Conservation (phyloP, 805 yeast species). For the Yamadazyma laniorum region DNA sequence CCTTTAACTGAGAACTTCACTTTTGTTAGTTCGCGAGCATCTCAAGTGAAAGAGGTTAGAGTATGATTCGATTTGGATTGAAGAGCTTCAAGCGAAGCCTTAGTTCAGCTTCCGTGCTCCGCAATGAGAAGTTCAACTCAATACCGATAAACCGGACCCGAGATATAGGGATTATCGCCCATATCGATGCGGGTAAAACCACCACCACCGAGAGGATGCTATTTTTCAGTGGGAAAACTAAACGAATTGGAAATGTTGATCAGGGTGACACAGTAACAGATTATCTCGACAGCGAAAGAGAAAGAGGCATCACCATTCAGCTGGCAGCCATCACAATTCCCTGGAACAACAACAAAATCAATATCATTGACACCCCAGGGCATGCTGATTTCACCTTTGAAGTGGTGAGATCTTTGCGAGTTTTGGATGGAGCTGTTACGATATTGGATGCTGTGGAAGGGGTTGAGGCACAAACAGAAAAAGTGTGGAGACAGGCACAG, state of each 20-base stretch:
- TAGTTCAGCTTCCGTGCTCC: not conserved
- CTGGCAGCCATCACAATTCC: slow-evolving; percentile 92
- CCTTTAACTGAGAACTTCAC: no score
- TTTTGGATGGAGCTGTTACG: slow-evolving; percentile 91
- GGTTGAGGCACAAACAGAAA: slow-evolving; percentile 97
- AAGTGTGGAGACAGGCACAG: slow-evolving; percentile 89
- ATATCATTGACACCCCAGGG: slow-evolving; percentile 95
- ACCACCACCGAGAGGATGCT: slow-evolving; percentile 96
- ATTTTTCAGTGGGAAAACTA: slow-evolving; percentile 80
- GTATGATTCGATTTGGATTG: not conserved
- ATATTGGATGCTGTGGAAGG: slow-evolving; percentile 96
- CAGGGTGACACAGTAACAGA: slow-evolving; percentile 97
- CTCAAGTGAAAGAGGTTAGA: not conserved
- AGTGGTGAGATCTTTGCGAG: slow-evolving; percentile 84
- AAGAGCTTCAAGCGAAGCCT: not conserved
- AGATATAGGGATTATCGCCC: slow-evolving; percentile 97
- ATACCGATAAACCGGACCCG: slow-evolving; percentile 44
- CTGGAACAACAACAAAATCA: slow-evolving; percentile 76
- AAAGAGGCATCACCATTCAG: slow-evolving; percentile 93
- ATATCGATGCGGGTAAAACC: slow-evolving; percentile 97
- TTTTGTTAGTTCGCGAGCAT: not conserved
- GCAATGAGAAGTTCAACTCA: slow-evolving; percentile 2
- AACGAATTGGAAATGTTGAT: slow-evolving; percentile 87
- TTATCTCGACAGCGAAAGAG: slow-evolving; percentile 83
- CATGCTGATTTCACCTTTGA: slow-evolving; percentile 98